Evolutionary conservation across 345 rosid species (phyloP), one percentile per base, ranked within the genome.

Genomic region (Iberis pinnata): DNA sequence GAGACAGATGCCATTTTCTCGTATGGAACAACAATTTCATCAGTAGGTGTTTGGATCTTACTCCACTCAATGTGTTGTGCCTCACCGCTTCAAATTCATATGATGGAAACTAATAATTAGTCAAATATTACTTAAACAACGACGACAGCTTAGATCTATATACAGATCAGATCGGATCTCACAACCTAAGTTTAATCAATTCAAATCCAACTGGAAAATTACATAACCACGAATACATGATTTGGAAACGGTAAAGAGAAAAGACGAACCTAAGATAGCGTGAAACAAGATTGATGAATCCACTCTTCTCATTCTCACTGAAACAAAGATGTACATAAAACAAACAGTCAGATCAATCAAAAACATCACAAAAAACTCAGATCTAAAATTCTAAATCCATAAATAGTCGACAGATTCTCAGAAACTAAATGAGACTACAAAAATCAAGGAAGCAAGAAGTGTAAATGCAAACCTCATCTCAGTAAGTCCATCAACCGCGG

Each of bases 241-340:
- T 25, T 4, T 3, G 16, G 26, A 20, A 47, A 25, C 25, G 3
- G 12, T 1, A 16, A 42, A 1, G 29, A 1, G 29, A 42, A 31
- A 43, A 9, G 39, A 44, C 53, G 42, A 54, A 86, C 97, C 97
- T 81, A 71, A 89, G 80, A 64, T 80, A 86, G 61, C 97, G 97
- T 40, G 80, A 16, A 13, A 86, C 84, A 37, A 89, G 93, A 76
- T 55, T 80, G 76, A 83, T 65, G 83, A 81, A 86, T 74, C 95
- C 97, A 18, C 26, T 47, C 58, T 15, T 48, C 56, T 64, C 69
- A 14, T 50, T 65, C 1, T 25, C 63, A 13, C 63, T 56, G 53
- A 25, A 50, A 49, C 53, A 49, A 32, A 8, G 14, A 26, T 3
- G 10, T 5, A 29, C 33, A 29, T 9, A 29, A 29, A 29, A 29